Evolutionary conservation across 192 early-diverging fungal species (phyloP), one percentile per base, ranked within the genome.

Genomic region (Rhizophagus prolifer): DNA sequence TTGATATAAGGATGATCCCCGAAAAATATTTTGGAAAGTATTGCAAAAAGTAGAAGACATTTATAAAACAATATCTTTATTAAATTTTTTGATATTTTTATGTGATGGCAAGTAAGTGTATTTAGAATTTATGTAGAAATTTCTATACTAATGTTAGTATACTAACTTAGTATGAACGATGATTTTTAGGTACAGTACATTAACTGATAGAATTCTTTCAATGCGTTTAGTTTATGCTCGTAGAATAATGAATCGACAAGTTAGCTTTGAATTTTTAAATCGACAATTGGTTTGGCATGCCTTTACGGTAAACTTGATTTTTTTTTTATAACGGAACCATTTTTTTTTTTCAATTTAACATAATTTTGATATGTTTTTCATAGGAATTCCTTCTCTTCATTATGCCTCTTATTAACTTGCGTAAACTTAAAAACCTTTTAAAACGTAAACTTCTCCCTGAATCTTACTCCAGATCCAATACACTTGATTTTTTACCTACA

Each of bases 201-300:
- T 95, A 9, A 58, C 92, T 34, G 95, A 96, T 79, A 90, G 95
- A 0, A 28, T 94, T 25, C 82, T 98, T 60, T 86, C 90, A 0
- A 89, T 97, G 91, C 88, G 94, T 41, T 84, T 98, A 23, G 95
- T 97, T 7, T 94, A 92, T 79, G 88, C 88, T 23, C 88, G 91
- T 25, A 88, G 91, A 28, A 92, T 92, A 64, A 82, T 92, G 69
- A 81, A 89, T 44, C 87, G 94, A 59, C 88, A 90, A 74, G 91
- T 97, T 38, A 95, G 91, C 79, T 95, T 94, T 79, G 96, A 98
- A 79, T 97, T 94, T 78, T 86, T 98, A 79, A 98, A 97, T 79
- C 88, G 95, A 19, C 94, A 98, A 84, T 86, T 97, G 75, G 94
- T 96, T 34, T 98, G 94, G 94, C 92, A 95, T 30, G 93, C 94